Evolutionary conservation across 192 early-diverging fungal species (phyloP).

Genomic region (Backusella sp.): DNA sequence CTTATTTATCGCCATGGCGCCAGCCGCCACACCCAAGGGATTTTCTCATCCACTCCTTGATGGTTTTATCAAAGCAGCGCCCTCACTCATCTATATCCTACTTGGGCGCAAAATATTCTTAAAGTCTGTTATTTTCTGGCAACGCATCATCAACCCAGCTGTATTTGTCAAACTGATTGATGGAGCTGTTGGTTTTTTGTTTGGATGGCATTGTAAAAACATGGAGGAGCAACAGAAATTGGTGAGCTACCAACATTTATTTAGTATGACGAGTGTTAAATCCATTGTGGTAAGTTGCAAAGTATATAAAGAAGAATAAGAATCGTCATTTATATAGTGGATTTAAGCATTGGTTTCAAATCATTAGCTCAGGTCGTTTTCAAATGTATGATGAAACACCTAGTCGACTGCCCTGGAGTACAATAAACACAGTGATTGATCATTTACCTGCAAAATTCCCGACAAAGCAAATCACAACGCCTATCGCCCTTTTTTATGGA

Average conservation of each 20-base stretch:
- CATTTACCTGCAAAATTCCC: conserved; percentile 71
- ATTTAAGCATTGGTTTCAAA: conserved; percentile 88
- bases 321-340: not conserved
- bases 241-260: conserved; percentile 81
- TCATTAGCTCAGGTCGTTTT: conserved; percentile 81
- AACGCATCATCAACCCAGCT: conserved; percentile 67
- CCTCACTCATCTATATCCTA: conserved; percentile 81
- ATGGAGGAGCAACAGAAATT: conserved; percentile 72
- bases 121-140: conserved; percentile 81
- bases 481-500: conserved; percentile 89
- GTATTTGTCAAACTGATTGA: conserved; percentile 78
- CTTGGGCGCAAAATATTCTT: conserved; percentile 83
- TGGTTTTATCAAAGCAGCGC: conserved; percentile 79
- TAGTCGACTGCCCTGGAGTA: conserved; percentile 46
- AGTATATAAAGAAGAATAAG: not conserved
- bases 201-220: conserved; percentile 78
- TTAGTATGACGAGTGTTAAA: conserved; percentile 88
- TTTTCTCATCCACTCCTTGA: conserved; percentile 77
- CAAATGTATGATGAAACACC: conserved; percentile 94
- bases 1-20: conserved; percentile 88
- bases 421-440: conserved; percentile 41
- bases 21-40: conserved; percentile 83
- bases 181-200: conserved; percentile 66
- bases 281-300: conserved; percentile 66
- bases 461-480: conserved; percentile 77